Base-by-base conservation (phyloP, 2,329 filamentous ascomycete genomes). In the Canariomyces notabilis region DNA sequence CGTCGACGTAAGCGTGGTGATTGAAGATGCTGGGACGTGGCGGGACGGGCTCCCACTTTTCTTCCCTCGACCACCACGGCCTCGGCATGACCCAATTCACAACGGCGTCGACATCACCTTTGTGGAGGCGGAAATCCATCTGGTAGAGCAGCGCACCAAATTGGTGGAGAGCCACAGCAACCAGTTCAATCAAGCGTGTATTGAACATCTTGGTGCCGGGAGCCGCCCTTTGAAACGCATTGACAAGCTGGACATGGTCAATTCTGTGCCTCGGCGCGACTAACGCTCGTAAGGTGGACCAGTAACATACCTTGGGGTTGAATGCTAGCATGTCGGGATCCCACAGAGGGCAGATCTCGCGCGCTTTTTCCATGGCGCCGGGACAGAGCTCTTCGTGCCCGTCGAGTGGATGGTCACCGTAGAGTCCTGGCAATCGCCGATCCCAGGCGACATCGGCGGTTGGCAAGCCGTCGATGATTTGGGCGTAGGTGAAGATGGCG, bases 131-230 rank as follows among this genome's bases (percentile, higher is more conserved):
- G 5, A 42, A 46, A 11, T 43, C 41, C 23, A 50, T 48, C 36
- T 48, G 36, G 18, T 32, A 46, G 1, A 58, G 42, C 4, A 45
- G n/a, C 4, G 44, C 56, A 21, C 31, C 56, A 29, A 59, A 46
- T 16, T 58, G 54, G 32, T 59, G 57, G 2, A 57, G 19, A 6
- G 53, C 44, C 4, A 52, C 48, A 7, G 52, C 52, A 16, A 56
- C 46, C 12, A 59, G 35, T 41, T 56, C 53, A 8, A 59, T 49
- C 6, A 59, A 39, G n/a, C 53, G 45, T 16, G 38, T 55, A 5
- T 49, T 44, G 38, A 56, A 58, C 2, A 31, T 20, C 18, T 46
- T 48, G 8, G 51, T 44, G 2, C 47, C 46, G 1, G 37, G 47
- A 9, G 47, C 26, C 2, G 50, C 48, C 26, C 21, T 14, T 35